phyloP scores from a whole-genome alignment of 108 stramenopile species.

The Heterococcus sp. region DNA sequence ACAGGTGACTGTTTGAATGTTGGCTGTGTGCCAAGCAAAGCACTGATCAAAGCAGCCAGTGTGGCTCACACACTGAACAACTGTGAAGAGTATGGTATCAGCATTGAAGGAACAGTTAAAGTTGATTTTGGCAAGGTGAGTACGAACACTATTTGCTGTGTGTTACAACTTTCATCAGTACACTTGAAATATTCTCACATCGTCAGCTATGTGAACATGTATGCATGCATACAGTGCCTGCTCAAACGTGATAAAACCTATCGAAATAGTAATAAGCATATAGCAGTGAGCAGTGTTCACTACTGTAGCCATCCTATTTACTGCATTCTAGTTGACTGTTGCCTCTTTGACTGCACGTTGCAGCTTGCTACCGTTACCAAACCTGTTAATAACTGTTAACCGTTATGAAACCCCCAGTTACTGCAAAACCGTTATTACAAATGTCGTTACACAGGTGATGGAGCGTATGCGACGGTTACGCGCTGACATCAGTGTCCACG shows the following conservation, averaged over 20 bases:
- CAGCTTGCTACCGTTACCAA: too few species aligned
- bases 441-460: slow-evolving; percentile 64
- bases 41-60: slow-evolving; percentile 74
- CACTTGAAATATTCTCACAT: not conserved
- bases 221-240: not conserved
- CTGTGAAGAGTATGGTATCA: slow-evolving; percentile 73
- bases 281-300: too few species aligned
- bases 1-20: slow-evolving; percentile 87
- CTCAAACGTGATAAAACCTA: not conserved
- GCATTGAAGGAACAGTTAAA: slow-evolving; percentile 54
- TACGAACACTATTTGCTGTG: too few species aligned
- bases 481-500: slow-evolving; percentile 69
- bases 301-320: too few species aligned
- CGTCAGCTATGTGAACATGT: not conserved
- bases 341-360: too few species aligned
- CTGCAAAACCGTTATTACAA: too few species aligned
- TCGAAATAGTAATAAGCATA: not conserved
- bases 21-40: slow-evolving; percentile 92
- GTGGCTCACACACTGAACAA: slow-evolving; percentile 63
- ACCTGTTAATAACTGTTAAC: too few species aligned
- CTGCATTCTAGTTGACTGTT: too few species aligned
- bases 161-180: too few species aligned
- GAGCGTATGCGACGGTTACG: slow-evolving; percentile 72
- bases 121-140: slow-evolving; percentile 71
- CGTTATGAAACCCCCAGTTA: too few species aligned